Percentiles rank a stretch among this genome's conserved stretches.
Evolutionary conservation across 768 basidiomycete species (phyloP).

Genomic region (Strobilomyces echinocephalus): DNA sequence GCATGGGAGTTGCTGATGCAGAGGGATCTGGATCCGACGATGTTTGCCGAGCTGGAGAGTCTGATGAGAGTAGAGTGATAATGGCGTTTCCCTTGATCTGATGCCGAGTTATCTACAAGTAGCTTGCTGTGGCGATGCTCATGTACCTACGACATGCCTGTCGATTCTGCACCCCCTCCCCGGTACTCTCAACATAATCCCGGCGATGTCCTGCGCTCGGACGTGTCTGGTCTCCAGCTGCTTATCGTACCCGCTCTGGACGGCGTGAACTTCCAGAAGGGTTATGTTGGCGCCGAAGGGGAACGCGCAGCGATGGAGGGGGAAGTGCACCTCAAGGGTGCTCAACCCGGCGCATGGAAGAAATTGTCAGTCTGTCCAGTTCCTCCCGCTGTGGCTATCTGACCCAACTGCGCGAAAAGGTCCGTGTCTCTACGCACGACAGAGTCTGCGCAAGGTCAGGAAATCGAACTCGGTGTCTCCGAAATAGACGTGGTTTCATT

Average conservation of each 20-base stretch:
- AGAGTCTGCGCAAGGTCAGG: slow-evolving; percentile 55
- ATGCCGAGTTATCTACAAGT: slow-evolving; percentile 5
- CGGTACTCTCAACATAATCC: slow-evolving; percentile 50
- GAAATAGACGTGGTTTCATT: slow-evolving; percentile 54
- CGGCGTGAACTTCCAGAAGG: slow-evolving; percentile 77
- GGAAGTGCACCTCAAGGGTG: slow-evolving; percentile 79
- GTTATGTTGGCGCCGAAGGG: slow-evolving; percentile 77
- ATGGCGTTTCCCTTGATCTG: slow-evolving; percentile 5
- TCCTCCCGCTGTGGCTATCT: slow-evolving; percentile 11
- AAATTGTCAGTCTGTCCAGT: slow-evolving; percentile 57
- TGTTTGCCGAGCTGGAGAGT: slow-evolving; percentile 79
- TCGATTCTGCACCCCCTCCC: slow-evolving; percentile 52
- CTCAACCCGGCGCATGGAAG: slow-evolving; percentile 51
- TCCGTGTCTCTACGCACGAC: slow-evolving; percentile 61
- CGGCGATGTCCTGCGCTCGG: slow-evolving; percentile 18
- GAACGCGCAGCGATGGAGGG: slow-evolving; percentile 83
- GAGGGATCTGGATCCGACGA: slow-evolving; percentile 65
- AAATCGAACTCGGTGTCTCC: slow-evolving; percentile 61
- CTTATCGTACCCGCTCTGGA: slow-evolving; percentile 69
- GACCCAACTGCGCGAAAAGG: slow-evolving; percentile 35
- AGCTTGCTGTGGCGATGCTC: slow-evolving; percentile 10
- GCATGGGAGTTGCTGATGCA: slow-evolving; percentile 70
- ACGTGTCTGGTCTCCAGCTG: slow-evolving; percentile 50
- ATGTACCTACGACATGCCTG: slow-evolving; percentile 19
- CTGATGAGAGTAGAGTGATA: slow-evolving; percentile 59